Conservation (phyloP, 2,329 filamentous ascomycete genomes). For the Neopestalotiopsis sp. region DNA sequence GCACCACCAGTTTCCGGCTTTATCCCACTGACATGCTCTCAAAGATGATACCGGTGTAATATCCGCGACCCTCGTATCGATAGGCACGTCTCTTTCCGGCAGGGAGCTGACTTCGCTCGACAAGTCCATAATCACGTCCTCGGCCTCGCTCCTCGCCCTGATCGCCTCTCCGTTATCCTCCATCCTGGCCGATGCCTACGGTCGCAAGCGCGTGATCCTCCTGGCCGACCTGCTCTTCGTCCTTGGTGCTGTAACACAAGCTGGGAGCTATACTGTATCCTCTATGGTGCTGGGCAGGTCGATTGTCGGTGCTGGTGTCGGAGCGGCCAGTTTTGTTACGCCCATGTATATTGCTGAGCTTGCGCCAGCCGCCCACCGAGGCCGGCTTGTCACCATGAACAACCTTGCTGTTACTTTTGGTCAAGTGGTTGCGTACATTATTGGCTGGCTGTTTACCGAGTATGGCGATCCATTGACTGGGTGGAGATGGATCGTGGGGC, state of each 20-base stretch:
- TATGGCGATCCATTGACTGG: conserved; percentile 58
- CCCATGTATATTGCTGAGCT: conserved; percentile 90
- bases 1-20: background rate
- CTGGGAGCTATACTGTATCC: conserved; percentile 60
- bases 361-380: conserved; percentile 76
- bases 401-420: conserved; percentile 85
- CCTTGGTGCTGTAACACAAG: conserved; percentile 70
- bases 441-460: conserved; percentile 77
- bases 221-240: conserved; percentile 72
- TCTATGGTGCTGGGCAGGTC: conserved; percentile 72
- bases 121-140: conserved; percentile 75
- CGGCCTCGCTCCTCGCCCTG: conserved; percentile 70
- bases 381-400: conserved; percentile 81
- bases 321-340: conserved; percentile 80
- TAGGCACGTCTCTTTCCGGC: conserved; percentile 63
- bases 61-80: conserved; percentile 70
- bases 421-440: conserved; percentile 85
- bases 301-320: conserved; percentile 75
- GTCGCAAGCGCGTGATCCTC: conserved; percentile 68
- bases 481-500: conserved; percentile 92
- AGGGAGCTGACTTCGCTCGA: conserved; percentile 65
- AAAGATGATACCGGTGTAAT: conserved; percentile 72
- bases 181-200: conserved; percentile 65
- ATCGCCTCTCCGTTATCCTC: conserved; percentile 68
- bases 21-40: conserved; percentile 7